Evolutionary conservation across 1,139 yeast genomes (phyloP).

Genomic region (Yamadazyma friedrichii): DNA sequence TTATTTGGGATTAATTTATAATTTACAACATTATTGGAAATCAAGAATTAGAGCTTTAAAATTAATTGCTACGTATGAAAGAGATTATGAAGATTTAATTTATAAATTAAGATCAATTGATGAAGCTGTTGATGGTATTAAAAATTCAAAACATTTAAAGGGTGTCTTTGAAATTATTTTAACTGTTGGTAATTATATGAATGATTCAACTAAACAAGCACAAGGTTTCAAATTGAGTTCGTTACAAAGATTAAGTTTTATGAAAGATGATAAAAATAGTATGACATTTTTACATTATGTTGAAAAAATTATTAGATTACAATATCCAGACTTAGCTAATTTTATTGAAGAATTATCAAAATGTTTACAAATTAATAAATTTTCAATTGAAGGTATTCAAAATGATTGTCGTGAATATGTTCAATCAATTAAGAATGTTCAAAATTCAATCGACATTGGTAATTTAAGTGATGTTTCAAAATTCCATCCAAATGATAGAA

Average conservation of each 20-base stretch:
- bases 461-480: slow-evolving; percentile 72
- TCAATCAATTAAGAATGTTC: slow-evolving; percentile 63
- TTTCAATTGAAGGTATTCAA: slow-evolving; percentile 65
- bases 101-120: slow-evolving; percentile 61
- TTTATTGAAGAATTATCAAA: slow-evolving; percentile 62
- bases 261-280: slow-evolving; percentile 75
- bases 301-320: slow-evolving; percentile 65
- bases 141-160: slow-evolving; percentile 56
- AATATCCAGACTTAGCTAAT: slow-evolving; percentile 61
- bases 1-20: slow-evolving; percentile 69
- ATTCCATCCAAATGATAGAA: slow-evolving; percentile 73
- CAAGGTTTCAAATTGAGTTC: slow-evolving; percentile 77
- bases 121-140: slow-evolving; percentile 60
- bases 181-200: slow-evolving; percentile 84
- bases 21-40: slow-evolving; percentile 77
- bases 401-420: slow-evolving; percentile 60
- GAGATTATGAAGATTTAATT: slow-evolving; percentile 68
- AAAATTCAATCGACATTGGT: slow-evolving; percentile 70
- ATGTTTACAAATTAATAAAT: slow-evolving; percentile 59
- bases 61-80: slow-evolving; percentile 60
- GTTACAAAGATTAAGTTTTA: slow-evolving; percentile 69
- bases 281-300: slow-evolving; percentile 80
- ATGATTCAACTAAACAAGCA: slow-evolving; percentile 75
- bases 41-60: slow-evolving; percentile 72
- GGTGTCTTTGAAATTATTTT: slow-evolving; percentile 72